phyloP scores from a whole-genome alignment of 805 yeast species.

The Saturnispora sekii region DNA sequence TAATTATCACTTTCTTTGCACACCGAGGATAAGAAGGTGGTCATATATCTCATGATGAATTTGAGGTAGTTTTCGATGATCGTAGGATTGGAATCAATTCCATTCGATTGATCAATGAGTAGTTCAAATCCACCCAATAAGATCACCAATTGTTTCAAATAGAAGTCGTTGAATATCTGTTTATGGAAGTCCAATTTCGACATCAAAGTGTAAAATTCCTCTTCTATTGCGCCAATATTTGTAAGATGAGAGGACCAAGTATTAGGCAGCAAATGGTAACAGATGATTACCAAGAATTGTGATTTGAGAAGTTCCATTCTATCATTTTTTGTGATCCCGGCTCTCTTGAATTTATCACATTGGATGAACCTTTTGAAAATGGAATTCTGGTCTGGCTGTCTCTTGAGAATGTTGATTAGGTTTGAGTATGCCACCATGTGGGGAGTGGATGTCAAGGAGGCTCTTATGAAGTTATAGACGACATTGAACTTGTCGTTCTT shows the following conservation, averaged over 20 bases:
- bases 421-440: constrained; percentile 39
- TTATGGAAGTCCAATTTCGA: constrained; percentile 24
- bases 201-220: constrained; percentile 24
- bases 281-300: constrained; percentile 24
- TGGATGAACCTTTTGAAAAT: constrained; percentile 22
- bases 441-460: constrained; percentile 44
- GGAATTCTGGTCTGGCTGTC: constrained; percentile 25
- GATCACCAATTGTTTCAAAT: constrained; percentile 29
- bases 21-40: constrained; percentile 21
- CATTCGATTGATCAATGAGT: constrained; percentile 22
- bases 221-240: constrained; percentile 22
- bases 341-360: constrained; percentile 19
- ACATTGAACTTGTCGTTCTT: constrained; percentile 39
- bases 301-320: constrained; percentile 24
- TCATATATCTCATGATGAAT: constrained; percentile 34
- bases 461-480: constrained; percentile 44
- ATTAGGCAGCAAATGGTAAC: constrained; percentile 34
- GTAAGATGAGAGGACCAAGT: constrained; percentile 28
- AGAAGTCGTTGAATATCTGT: constrained; percentile 26
- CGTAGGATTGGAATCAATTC: constrained; percentile 18
- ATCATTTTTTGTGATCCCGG: constrained; percentile 26
- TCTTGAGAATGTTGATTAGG: constrained; percentile 30
- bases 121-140: constrained; percentile 31
- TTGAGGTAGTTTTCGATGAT: constrained; percentile 27
- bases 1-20: neutral